Conservation (phyloP, 2,329 filamentous ascomycete genomes). For the Calonectria hongkongensis region DNA sequence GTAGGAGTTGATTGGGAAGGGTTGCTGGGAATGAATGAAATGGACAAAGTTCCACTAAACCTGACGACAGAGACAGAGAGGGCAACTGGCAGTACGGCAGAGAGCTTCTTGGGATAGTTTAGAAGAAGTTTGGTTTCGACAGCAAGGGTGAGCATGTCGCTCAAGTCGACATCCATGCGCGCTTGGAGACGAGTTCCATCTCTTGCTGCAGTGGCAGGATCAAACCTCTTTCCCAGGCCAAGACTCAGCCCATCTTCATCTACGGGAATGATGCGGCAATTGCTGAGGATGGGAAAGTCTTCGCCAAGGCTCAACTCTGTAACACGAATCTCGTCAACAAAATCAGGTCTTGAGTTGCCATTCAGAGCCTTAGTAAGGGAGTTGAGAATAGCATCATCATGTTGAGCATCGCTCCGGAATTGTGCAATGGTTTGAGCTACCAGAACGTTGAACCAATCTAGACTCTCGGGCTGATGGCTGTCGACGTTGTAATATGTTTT, state of each 20-base stretch:
- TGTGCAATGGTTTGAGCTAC: slow-evolving; percentile 98
- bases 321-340: slow-evolving; percentile 93
- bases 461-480: slow-evolving; percentile 94
- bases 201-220: slow-evolving; percentile 70
- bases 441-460: slow-evolving; percentile 99
- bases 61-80: slow-evolving; percentile 93
- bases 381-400: slow-evolving; percentile 91
- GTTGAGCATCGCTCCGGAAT: slow-evolving; percentile 92
- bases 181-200: slow-evolving; percentile 89
- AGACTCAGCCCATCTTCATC: slow-evolving; percentile 83
- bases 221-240: slow-evolving; percentile 69
- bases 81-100: slow-evolving; percentile 93
- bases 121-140: slow-evolving; percentile 95
- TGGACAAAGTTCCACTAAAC: slow-evolving; percentile 94
- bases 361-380: slow-evolving; percentile 92
- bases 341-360: slow-evolving; percentile 89
- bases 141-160: slow-evolving; percentile 95
- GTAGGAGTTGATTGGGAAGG: slow-evolving; percentile 83
- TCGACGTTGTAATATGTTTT: slow-evolving; percentile 99
- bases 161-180: slow-evolving; percentile 96
- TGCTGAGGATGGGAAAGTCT: slow-evolving; percentile 99
- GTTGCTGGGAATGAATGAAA: slow-evolving; percentile 91
- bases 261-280: slow-evolving; percentile 95
- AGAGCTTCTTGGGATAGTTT: slow-evolving; percentile 93
- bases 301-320: slow-evolving; percentile 96